Evolutionary conservation across 2,329 filamentous ascomycete species (phyloP), one percentile per base, ranked within the genome.

Genomic region (Cadophora luteo-olivacea): DNA sequence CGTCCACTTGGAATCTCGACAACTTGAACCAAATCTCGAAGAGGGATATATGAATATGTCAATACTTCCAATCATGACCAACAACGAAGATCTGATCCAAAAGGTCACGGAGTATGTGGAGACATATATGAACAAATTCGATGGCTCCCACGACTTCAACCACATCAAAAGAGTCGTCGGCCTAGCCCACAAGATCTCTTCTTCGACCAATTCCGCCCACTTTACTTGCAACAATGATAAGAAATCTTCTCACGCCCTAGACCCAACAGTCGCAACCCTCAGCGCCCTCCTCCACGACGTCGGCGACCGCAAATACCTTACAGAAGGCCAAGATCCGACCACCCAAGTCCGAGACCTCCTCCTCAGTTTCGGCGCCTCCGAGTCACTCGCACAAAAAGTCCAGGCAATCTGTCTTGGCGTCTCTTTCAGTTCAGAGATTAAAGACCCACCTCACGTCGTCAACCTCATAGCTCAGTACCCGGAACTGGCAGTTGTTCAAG

Each of bases 401-500:
- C 91, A 96, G 77, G 81, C 84, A 14, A 88, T 97, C 67, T 92
- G 91, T 72, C 85, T 88, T 9, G 87, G 91, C 65, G 92, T 97
- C 22, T 93, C 91, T 70, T 97, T 93, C 82, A 90, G 87, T 3
- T 85, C 86, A 72, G 94, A 97, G 80, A 82, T 87, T 61, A 87
- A 86, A 74, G 84, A 94, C 75, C 88, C 89, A 0, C 80, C 80
- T 5, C 80, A 81, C 16, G 88, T 92, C 8, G 79, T 79, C n/a
- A 79, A 81, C 1, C 82, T 94, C n/a, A 82, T 97, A n/a, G 78
- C 77, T 6, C 76, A 81, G 36, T 83, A 92, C 77, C 92, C 92
- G 0, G 93, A 96, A 79, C 82, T 96, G 41, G 93, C 88, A 0
- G 87, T 97, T 60, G 93, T 97, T 38, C 94, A 97, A 81, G 95